These are phyloP conservation scores for Ochetophila trinervis DNA, from an alignment of 306 rosid genomes.

Conservation along the genomic window DNA sequence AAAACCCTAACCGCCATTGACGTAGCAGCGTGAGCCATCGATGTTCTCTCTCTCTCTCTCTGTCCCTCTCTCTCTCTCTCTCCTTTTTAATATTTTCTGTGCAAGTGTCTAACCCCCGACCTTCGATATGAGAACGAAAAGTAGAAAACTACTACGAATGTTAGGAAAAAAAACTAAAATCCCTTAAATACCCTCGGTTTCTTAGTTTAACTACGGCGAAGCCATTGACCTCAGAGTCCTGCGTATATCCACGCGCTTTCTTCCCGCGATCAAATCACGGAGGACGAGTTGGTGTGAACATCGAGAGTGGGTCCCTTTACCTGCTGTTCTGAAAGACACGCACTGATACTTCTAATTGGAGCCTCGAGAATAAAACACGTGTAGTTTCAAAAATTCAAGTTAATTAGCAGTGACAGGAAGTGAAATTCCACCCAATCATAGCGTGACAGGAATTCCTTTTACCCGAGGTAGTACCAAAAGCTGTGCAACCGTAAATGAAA, in stretches of 20 bases:
- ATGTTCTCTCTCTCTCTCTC: conserved; percentile 29
- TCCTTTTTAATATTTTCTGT: conserved; percentile 31
- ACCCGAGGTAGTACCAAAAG: background rate
- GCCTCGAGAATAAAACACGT: conserved; percentile 9
- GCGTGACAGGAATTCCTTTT: background rate
- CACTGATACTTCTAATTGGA: conserved; percentile 23
- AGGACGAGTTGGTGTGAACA: conserved; percentile 13
- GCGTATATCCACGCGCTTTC: conserved; percentile 31
- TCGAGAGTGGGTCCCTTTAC: conserved; percentile 20
- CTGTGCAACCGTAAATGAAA: background rate
- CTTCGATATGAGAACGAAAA: conserved; percentile 38
- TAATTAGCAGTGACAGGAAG: background rate
- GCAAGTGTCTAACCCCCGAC: conserved; percentile 41
- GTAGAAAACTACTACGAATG: conserved; percentile 32
- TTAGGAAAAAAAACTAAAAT: conserved; percentile 4
- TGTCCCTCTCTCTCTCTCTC: conserved; percentile 24
- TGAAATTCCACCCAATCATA: background rate
- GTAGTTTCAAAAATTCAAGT: background rate
- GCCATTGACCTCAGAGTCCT: conserved; percentile 25
- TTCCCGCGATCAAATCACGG: conserved; percentile 26
- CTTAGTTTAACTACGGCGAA: conserved; percentile 14
- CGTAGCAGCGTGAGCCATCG: conserved; percentile 39
- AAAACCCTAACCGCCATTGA: conserved; percentile 89
- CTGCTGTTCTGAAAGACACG: conserved; percentile 19
- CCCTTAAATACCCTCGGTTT: conserved; percentile 27